Evolutionary conservation across 2,329 filamentous ascomycete species (phyloP), one percentile per base, ranked within the genome.

Genomic region (Lachnellula occidentalis): DNA sequence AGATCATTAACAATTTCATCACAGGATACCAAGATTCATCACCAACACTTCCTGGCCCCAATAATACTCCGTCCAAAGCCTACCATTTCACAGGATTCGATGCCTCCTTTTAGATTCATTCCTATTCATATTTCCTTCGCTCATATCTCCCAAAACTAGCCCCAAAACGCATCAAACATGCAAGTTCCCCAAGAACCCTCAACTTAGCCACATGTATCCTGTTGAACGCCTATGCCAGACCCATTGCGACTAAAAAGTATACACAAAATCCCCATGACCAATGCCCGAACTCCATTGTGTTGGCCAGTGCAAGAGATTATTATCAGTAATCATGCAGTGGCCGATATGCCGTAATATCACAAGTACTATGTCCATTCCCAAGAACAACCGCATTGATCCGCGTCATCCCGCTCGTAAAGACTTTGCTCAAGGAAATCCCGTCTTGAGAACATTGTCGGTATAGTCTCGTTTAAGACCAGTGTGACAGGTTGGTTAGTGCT

Each of bases 401-500:
- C 41, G 19, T 21, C 21, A 22, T 43, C 41, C 19, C 41, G 41
- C 21, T 24, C 41, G 43, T 48, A 17, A 11, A 37, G 7, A 7
- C 41, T 14, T 14, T 24, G 12, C 11, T 41, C 39, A 19, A 39
- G 11, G 17, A 34, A 21, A 42, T 12, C n/a, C 21, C 51, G 53
- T 21, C 47, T 56, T 8, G 59, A 55, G 12, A 62, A 42, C 9
- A 5, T 49, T 2, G 58, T 61, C 1, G 65, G 59, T 17, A 62
- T 57, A 3, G 62, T 67, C 53, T 69, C 67, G 37, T 66, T 66
- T 5, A 69, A 48, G 24, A 63, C 64, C 8, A 69, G 50, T 4
- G 55, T 64, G 17, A 59, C 50, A 1, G 61, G 59, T 48, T 65
- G 57, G 14, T 56, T 58, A 22, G 61, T 65, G 24, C 54, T 59